These are phyloP conservation scores for Nemania diffusa DNA, from an alignment of 2,329 filamentous ascomycete genomes.

Conservation along the genomic window DNA sequence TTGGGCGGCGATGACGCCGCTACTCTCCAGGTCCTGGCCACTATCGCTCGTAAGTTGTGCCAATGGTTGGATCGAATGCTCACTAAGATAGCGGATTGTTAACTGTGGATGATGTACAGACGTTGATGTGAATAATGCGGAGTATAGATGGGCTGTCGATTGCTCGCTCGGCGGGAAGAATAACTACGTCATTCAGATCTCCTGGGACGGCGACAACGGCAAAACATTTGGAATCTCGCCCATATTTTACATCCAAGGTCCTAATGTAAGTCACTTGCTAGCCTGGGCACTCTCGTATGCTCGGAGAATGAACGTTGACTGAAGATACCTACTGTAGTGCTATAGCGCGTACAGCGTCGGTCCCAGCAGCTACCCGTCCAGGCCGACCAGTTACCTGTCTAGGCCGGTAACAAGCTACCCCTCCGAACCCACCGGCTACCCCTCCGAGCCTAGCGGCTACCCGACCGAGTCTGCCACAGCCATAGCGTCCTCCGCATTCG, in stretches of 20 bases:
- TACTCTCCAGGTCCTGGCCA: conserved; percentile 54
- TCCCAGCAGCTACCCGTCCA: not conserved
- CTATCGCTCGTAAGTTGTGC: conserved; percentile 62
- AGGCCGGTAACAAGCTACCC: not conserved
- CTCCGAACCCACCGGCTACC: not conserved
- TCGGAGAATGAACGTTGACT: not conserved
- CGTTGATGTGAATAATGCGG: conserved; percentile 57
- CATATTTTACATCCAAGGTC: conserved; percentile 60
- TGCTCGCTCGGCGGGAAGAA: conserved; percentile 55
- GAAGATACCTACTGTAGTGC: not conserved
- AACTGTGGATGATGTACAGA: conserved; percentile 49
- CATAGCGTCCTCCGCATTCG: not conserved
- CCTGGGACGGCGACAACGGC: conserved; percentile 56
- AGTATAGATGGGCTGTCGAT: conserved; percentile 61
- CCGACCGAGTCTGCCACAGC: not conserved
- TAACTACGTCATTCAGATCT: conserved; percentile 68
- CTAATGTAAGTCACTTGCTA: not conserved
- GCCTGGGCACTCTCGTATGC: not conserved
- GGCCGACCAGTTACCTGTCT: not conserved
- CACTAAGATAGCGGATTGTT: conserved; percentile 25
- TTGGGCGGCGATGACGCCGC: conserved; percentile 61
- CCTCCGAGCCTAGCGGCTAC: not conserved
- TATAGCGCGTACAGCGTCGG: not conserved
- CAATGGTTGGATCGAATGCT: not conserved
- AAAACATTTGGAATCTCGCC: conserved; percentile 69